Base-by-base conservation (phyloP, 2,329 filamentous ascomycete species). In the Monosporascus ibericus region DNA sequence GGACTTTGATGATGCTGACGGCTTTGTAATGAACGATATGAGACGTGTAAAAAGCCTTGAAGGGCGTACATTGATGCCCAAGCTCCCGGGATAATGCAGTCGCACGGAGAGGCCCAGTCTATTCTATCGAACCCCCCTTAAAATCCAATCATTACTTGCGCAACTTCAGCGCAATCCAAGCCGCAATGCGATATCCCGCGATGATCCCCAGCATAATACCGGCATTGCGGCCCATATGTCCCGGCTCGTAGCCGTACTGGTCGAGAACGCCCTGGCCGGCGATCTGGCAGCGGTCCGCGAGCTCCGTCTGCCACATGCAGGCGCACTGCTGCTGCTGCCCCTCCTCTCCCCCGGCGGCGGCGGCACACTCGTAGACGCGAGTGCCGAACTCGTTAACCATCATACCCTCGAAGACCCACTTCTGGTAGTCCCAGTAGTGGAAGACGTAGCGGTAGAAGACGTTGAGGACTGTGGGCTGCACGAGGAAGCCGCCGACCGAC, bases 351-450 rank as follows among this genome's bases (percentile, higher is more conserved):
- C 60, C 64, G 3, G 56, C 75, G 70, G 52, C 44, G 0, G 52
- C 44, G 0, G 60, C 72, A 64, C 88, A 92, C 3, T 70, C 66
- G 67, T 88, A 95, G 3, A 73, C 77, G 15, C 88, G 75, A 18
- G 79, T 58, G 1, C 74, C 73, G 66, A 95, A 94, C 71, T 95
- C 88, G 63, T 94, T 95, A 50, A 92, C 84, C 88, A 95, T 94
- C 90, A 95, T 94, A 15, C 88, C 90, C 65, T 92, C 83, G 66
- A 95, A 95, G 3, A 95, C 90, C 61, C 92, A 95, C 42, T 76
- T 80, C 66, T 92, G 89, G 64, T 95, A 95, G 66, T 95, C 88
- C 64, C 92, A 92, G 68, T 92, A 95, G 65, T 92, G 87, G 62
- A 94, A 94, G 6, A 88, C 88, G 62, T 95, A 94, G 67, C 84